These are phyloP conservation scores for Wallacemonas collosoma DNA, from an alignment of 208 protist species.

Conservation along the genomic window DNA sequence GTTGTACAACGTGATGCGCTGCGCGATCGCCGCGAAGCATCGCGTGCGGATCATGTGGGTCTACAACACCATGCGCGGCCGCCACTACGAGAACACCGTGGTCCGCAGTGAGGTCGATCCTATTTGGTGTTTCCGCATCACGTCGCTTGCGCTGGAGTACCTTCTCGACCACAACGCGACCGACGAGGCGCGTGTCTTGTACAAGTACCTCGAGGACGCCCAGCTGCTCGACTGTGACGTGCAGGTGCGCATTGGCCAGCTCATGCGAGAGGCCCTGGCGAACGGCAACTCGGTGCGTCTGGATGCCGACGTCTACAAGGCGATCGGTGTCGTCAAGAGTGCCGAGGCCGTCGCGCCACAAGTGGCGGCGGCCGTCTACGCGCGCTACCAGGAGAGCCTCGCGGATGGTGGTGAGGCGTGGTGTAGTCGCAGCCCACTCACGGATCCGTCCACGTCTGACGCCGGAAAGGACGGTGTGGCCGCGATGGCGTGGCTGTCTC, in stretches of 20 bases:
- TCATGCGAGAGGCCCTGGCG: conserved; percentile 76
- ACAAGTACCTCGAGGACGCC: conserved; percentile 66
- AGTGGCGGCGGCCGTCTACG: conserved; percentile 68
- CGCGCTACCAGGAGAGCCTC: conserved; percentile 36
- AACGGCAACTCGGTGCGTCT: conserved; percentile 65
- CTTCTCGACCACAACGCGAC: conserved; percentile 68
- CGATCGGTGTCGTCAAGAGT: conserved; percentile 60
- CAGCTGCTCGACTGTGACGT: conserved; percentile 72
- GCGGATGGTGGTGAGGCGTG: conserved; percentile 7
- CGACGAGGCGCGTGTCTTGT: conserved; percentile 75
- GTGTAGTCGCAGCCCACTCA: conserved; percentile 20
- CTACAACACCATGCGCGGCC: conserved; percentile 84
- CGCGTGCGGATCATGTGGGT: conserved; percentile 90
- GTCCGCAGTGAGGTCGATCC: conserved; percentile 76
- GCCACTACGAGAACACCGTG: conserved; percentile 85
- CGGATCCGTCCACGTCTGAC: background rate
- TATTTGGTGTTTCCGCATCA: conserved; percentile 87
- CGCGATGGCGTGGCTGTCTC: conserved; percentile 60
- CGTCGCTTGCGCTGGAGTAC: conserved; percentile 63
- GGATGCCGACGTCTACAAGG: conserved; percentile 28
- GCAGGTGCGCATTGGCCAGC: conserved; percentile 70
- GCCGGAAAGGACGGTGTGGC: conserved; percentile 17
- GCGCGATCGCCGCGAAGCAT: conserved; percentile 76
- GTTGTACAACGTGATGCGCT: conserved; percentile 80
- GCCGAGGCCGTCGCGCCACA: conserved; percentile 61